phyloP scores from a whole-genome alignment of 164 flowering plant genomes.

The Piper betle region DNA sequence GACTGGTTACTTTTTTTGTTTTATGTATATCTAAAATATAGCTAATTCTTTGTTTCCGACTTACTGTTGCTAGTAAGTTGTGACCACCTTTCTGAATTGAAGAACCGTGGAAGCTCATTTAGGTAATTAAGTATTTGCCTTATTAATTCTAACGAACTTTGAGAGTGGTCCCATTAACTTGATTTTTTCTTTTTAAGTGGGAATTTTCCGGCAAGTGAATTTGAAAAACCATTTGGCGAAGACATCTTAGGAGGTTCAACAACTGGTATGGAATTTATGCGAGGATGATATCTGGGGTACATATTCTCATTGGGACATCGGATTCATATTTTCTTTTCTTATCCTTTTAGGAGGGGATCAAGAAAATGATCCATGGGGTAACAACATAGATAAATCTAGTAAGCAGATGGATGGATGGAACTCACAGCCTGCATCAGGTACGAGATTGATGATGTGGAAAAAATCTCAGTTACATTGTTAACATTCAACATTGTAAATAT shows the following conservation, averaged over 20 bases:
- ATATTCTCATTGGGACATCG: not conserved
- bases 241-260: not conserved
- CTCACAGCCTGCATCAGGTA: too few relatives aligned
- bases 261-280: not conserved
- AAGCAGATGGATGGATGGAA: too few relatives aligned
- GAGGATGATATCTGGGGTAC: not conserved
- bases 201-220: not conserved
- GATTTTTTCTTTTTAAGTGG: not conserved
- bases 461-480: too few relatives aligned
- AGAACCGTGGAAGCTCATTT: constrained; percentile 21
- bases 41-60: not conserved
- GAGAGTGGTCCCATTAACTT: not conserved
- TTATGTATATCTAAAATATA: not conserved
- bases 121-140: constrained; percentile 20
- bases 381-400: too few relatives aligned
- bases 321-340: not conserved
- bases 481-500: too few relatives aligned
- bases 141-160: not conserved
- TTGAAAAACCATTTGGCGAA: constrained; percentile 1
- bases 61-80: constrained; percentile 44
- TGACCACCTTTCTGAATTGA: constrained; percentile 82
- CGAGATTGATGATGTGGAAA: too few relatives aligned
- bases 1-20: not conserved
- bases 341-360: too few relatives aligned
- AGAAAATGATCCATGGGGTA: too few relatives aligned